These are phyloP conservation scores for Mycena indigotica DNA, from an alignment of 768 basidiomycete genomes.

Conservation along the genomic window DNA sequence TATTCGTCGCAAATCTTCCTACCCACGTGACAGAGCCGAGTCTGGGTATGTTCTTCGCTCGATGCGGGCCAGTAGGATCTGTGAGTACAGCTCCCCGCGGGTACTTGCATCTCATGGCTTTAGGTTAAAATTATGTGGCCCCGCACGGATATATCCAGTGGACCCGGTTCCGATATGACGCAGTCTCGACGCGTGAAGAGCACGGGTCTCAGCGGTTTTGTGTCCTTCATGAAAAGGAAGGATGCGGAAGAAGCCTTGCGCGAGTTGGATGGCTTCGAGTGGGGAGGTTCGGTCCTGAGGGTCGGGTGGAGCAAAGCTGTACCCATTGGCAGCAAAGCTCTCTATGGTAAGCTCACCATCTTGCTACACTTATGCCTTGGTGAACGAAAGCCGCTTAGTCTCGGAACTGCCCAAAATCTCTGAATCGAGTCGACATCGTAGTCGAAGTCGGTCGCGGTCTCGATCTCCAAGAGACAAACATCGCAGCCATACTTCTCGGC, in stretches of 20 bases:
- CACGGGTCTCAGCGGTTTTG: conserved; percentile 89
- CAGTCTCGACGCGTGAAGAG: conserved; percentile 68
- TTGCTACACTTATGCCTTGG: not conserved
- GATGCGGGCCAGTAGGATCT: conserved; percentile 89
- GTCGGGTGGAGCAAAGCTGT: conserved; percentile 99
- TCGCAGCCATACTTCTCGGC: conserved; percentile 41
- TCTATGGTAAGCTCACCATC: conserved; percentile 62
- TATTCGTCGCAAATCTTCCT: conserved; percentile 95
- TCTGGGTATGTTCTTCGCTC: conserved; percentile 89
- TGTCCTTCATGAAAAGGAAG: conserved; percentile 91
- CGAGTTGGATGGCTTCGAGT: conserved; percentile 91
- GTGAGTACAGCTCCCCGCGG: conserved; percentile 44
- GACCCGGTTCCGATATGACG: conserved; percentile 79
- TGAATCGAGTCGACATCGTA: conserved; percentile 35
- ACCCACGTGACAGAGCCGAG: conserved; percentile 81
- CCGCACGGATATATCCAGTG: conserved; percentile 68
- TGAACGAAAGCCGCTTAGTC: conserved; percentile 9
- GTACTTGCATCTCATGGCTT: not conserved
- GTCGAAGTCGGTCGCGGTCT: conserved; percentile 45
- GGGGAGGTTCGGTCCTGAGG: conserved; percentile 86
- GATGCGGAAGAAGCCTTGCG: conserved; percentile 89
- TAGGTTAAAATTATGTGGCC: conserved; percentile 99
- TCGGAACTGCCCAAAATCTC: conserved; percentile 18
- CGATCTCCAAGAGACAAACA: conserved; percentile 29
- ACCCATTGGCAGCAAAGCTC: conserved; percentile 73